Evolutionary conservation across 2,329 filamentous ascomycete genomes (phyloP), one percentile per base, ranked within the genome.

Genomic region (Trichoderma breve): DNA sequence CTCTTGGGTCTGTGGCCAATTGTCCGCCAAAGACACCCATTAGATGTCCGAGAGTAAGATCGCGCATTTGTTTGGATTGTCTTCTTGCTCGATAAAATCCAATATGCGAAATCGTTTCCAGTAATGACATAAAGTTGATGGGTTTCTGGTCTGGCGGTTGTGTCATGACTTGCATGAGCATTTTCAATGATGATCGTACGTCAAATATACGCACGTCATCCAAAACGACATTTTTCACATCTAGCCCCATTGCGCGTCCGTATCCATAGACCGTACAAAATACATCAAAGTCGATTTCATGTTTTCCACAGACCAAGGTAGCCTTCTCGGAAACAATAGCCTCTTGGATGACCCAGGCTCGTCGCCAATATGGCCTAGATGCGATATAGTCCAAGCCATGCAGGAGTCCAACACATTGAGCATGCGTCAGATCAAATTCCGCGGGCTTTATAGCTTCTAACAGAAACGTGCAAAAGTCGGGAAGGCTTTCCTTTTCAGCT

Each of bases 221-320:
- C 43, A 47, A 21, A 47, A 47, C 18, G 9, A 47, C 43, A 47
- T 47, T 47, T 1, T 47, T 47, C 1, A 47, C 43, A 47, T 47
- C 43, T 0, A 47, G 1, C 4, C 0, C n/a, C 11, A 0, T 47
- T 4, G 43, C 0, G 43, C 4, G 43, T 47, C 1, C 43, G 43
- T 47, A 47, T 47, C 43, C 43, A 21, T 47, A 47, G 18, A 47
- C 18, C 18, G 1, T 1, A 11, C 18, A 47, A 47, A 47, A 47
- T 47, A 47, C n/a, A 1, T 47, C 43, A 47, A 47, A 47, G n/a
- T 21, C 43, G 18, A 21, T 47, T 1, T 47, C 43, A 21, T 47
- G n/a, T 47, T n/a, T 47, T 47, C 43, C 43, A 21, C 43, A 47
- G 43, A 47, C 43, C 43, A 47, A 47, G 4, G 43, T 47, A 2